phyloP scores from a whole-genome alignment of 257 asterid species.

The Gentiana straminea region DNA sequence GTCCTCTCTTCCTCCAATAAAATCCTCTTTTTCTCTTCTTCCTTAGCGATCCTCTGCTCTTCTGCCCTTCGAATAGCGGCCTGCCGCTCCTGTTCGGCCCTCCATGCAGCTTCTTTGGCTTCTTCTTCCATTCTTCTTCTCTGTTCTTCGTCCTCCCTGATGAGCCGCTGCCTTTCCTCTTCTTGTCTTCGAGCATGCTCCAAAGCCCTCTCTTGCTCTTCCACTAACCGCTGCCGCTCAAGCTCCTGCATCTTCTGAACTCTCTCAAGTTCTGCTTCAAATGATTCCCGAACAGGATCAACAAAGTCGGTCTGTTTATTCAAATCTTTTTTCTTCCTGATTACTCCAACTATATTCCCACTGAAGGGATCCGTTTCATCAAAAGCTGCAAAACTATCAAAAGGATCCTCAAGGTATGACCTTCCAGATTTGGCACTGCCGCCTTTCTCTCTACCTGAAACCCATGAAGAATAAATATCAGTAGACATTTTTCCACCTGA shows the following conservation, averaged over 20 bases:
- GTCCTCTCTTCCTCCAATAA: slow-evolving; percentile 88
- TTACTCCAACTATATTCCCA: slow-evolving; percentile 62
- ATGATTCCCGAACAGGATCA: slow-evolving; percentile 91
- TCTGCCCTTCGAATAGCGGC: slow-evolving; percentile 72
- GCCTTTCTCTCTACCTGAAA: slow-evolving; percentile 42
- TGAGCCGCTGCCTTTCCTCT: slow-evolving; percentile 69
- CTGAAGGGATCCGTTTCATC: slow-evolving; percentile 75
- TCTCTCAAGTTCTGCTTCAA: slow-evolving; percentile 96
- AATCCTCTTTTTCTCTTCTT: slow-evolving; percentile 69
- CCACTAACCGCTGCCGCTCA: slow-evolving; percentile 66
- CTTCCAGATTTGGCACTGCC: slow-evolving; percentile 37
- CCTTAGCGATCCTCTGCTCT: slow-evolving; percentile 71
- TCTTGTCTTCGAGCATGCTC: slow-evolving; percentile 78
- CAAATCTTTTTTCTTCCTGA: slow-evolving; percentile 77
- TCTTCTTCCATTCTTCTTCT: slow-evolving; percentile 64
- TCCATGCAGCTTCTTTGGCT: slow-evolving; percentile 89
- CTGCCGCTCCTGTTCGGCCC: slow-evolving; percentile 76
- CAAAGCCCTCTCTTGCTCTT: slow-evolving; percentile 88
- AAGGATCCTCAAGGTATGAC: slow-evolving; percentile 49
- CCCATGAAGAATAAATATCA: slow-evolving; percentile 30
- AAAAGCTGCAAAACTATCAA: slow-evolving; percentile 37
- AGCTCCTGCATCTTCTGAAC: slow-evolving; percentile 96
- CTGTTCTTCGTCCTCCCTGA: slow-evolving; percentile 79
- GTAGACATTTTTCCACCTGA: slow-evolving; percentile 42
- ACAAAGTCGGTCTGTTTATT: slow-evolving; percentile 54